phyloP scores from a whole-genome alignment of 768 basidiomycete species.

The Hysterangium stoloniferum region DNA sequence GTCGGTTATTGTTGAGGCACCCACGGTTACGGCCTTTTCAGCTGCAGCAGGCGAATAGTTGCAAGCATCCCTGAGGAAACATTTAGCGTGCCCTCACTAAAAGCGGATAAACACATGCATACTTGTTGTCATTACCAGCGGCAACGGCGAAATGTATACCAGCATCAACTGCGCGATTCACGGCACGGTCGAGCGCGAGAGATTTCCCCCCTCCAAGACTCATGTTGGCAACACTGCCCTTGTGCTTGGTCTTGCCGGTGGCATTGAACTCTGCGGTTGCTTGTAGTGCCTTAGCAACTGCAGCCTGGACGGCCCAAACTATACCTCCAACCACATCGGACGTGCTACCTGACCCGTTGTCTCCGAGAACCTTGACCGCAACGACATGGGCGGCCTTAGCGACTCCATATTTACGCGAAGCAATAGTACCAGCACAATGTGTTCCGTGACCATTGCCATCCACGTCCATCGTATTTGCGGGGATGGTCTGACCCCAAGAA shows the following conservation, averaged over 20 bases:
- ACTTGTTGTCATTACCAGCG: slow-evolving; percentile 55
- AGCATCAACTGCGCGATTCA: slow-evolving; percentile 72
- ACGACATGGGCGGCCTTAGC: slow-evolving; percentile 87
- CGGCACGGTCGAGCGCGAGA: slow-evolving; percentile 70
- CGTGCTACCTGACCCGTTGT: slow-evolving; percentile 92
- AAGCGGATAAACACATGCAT: not conserved
- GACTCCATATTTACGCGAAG: slow-evolving; percentile 88
- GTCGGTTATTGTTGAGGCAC: slow-evolving; percentile 76
- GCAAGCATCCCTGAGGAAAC: slow-evolving; percentile 72
- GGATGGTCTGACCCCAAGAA: slow-evolving; percentile 89
- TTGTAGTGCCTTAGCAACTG: slow-evolving; percentile 45
- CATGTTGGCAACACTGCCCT: slow-evolving; percentile 97
- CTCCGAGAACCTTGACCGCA: slow-evolving; percentile 92
- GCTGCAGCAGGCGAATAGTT: slow-evolving; percentile 87
- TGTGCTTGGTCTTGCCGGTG: slow-evolving; percentile 77
- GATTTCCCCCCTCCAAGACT: slow-evolving; percentile 95
- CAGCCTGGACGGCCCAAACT: slow-evolving; percentile 57
- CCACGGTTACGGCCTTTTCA: slow-evolving; percentile 88
- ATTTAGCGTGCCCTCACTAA: slow-evolving; percentile 47
- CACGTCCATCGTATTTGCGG: slow-evolving; percentile 70
- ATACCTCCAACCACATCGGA: slow-evolving; percentile 89
- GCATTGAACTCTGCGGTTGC: slow-evolving; percentile 58
- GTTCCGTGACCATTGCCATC: slow-evolving; percentile 96
- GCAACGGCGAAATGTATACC: slow-evolving; percentile 98
- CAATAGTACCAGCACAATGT: slow-evolving; percentile 95